Evolutionary conservation across 2,329 filamentous ascomycete species (phyloP), one percentile per base, ranked within the genome.

Genomic region (Hypoxylon sp.): DNA sequence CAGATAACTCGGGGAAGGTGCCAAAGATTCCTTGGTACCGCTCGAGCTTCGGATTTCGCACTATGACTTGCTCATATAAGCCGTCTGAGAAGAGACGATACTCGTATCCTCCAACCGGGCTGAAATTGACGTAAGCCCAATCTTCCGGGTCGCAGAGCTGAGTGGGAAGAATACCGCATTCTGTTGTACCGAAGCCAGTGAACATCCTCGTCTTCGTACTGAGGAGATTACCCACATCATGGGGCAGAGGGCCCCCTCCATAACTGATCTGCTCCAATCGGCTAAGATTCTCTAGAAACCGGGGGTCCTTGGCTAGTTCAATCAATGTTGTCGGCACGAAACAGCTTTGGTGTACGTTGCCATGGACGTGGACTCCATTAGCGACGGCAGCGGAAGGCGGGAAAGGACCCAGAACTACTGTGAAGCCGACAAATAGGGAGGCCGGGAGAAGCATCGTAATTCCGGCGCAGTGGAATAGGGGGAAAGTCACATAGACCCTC

Each of bases 1-100:
- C 79, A 1, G 77, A 50, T 1, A 78, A 43, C 0, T 81, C 75
- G 0, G 82, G 82, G 51, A 82, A 83, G 1, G 81, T 79, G 36
- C 75, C 73, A 62, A 85, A 85, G 14, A 82, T 68, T 2, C 77
- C 75, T 52, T 82, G 78, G 17, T 75, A 74, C 0, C 30, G 58
- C 2, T 68, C 38, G 0, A 72, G 68, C n/a, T 73, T 49, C 2
- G 74, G 67, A 0, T 77, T 71, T 1, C 76, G 75, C 1, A 77
- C 70, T 9, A 80, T 72, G 19, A 79, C 70, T 17, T 79, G 51
- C 21, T 55, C 51, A n/a, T 55, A 43, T 17, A 55, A 19, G 51
- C 38, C 51, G 13, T 36, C 51, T 11, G 36, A 55, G 5, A 55
- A 28, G 14, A 13, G 51, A 5, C 51, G 51, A 43, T 17, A 43